Conservation (phyloP, 2,329 filamentous ascomycete species). For the Alternaria hordeiaustralica region DNA sequence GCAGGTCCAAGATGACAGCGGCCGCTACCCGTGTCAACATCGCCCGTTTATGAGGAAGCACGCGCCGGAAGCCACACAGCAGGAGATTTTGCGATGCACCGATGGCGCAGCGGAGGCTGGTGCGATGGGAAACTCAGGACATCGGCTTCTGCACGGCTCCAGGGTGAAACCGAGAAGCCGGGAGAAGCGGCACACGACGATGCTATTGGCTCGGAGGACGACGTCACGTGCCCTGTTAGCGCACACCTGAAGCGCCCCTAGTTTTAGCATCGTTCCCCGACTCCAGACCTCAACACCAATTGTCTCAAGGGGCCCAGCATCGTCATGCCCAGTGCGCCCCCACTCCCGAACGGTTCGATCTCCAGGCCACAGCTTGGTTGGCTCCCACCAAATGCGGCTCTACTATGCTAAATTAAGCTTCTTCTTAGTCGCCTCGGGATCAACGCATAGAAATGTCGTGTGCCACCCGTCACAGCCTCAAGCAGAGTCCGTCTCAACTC, state of each 20-base stretch:
- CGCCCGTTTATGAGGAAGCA: conserved; percentile 8
- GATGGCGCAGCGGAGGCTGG: conserved; percentile 12
- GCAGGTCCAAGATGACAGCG: conserved; percentile 6
- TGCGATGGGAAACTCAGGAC: conserved; percentile 13
- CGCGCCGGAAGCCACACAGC: background rate
- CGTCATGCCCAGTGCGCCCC: conserved; percentile 32
- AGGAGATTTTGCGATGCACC: background rate
- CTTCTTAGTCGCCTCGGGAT: conserved; percentile 21
- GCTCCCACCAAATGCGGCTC: conserved; percentile 26
- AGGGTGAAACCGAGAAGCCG: conserved; percentile 26
- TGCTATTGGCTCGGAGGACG: conserved; percentile 20
- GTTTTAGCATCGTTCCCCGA: conserved; percentile 31
- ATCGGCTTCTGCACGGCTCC: conserved; percentile 5
- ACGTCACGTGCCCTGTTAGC: conserved; percentile 13
- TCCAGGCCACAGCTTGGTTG: conserved; percentile 33
- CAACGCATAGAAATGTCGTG: conserved; percentile 35
- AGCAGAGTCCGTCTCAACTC: conserved; percentile 43
- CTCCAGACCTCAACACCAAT: conserved; percentile 46
- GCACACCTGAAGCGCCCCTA: conserved; percentile 32
- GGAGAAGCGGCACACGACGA: conserved; percentile 12
- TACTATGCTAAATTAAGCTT: conserved; percentile 28
- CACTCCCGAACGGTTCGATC: conserved; percentile 15
- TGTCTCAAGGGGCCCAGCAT: conserved; percentile 44
- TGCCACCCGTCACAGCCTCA: conserved; percentile 43
- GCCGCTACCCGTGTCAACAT: conserved; percentile 14